phyloP scores from a whole-genome alignment of 176 grass and related monocot genomes.

The Paspalum vaginatum region DNA sequence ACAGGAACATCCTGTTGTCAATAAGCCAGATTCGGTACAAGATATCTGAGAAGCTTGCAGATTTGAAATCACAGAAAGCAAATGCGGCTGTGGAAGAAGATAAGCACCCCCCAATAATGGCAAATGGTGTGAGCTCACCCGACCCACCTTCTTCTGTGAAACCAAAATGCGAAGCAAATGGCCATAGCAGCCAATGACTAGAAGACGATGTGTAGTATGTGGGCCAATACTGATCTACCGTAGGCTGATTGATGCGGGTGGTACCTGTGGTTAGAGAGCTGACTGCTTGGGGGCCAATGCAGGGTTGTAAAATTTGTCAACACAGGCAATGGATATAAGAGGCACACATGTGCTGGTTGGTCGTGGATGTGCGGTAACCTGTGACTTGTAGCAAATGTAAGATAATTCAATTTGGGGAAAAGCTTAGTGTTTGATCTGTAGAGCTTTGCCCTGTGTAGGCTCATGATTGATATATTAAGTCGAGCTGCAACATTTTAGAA shows the following conservation, averaged over 20 bases:
- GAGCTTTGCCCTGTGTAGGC: constrained; percentile 34
- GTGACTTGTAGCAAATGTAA: constrained; percentile 48
- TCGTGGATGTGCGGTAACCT: constrained; percentile 4
- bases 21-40: constrained; percentile 50
- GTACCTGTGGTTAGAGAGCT: constrained; percentile 12
- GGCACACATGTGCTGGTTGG: constrained; percentile 15
- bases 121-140: constrained; percentile 44
- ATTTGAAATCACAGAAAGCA: constrained; percentile 41
- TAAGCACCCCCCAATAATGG: constrained; percentile 18
- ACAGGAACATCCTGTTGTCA: constrained; percentile 34
- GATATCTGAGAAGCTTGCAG: constrained; percentile 35
- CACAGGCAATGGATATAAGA: constrained; percentile 17
- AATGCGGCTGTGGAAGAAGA: constrained; percentile 34
- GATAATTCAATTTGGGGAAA: constrained; percentile 43
- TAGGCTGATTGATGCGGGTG: constrained; percentile 12
- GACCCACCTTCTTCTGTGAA: constrained; percentile 19
- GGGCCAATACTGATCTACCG: neutral
- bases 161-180: constrained; percentile 47
- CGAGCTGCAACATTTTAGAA: constrained; percentile 37
- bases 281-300: neutral
- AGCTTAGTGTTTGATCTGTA: constrained; percentile 43
- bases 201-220: neutral
- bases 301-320: constrained; percentile 17
- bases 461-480: constrained; percentile 26
- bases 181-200: constrained; percentile 43